Evolutionary conservation across 805 yeast species (phyloP), one percentile per base, ranked within the genome.

Genomic region (Maudiozyma bulderi): DNA sequence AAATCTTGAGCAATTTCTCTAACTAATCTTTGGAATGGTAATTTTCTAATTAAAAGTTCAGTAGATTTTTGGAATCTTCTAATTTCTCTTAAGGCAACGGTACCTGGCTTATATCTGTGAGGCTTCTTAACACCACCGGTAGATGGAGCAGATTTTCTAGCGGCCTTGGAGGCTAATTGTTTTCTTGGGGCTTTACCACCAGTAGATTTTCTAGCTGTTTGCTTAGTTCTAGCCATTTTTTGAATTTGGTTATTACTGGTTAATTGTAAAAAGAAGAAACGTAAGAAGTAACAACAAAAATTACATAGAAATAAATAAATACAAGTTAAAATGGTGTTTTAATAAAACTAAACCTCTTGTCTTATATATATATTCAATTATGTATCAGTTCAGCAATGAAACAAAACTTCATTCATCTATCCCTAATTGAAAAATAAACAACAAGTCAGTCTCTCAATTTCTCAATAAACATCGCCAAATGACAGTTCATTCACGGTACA

Each of bases 171-270:
- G 56, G 95, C 95, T 65, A 85, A 76, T 73, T 85, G 95, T 73
- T 85, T 85, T 84, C 95, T 85, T 81, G 95, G 95, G 45, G 95
- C 95, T 73, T 85, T 85, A 81, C 95, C 95, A 82, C 95, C 95
- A 63, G 95, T 85, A 58, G 93, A 84, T 73, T 85, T 85, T 85
- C 95, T 85, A 64, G 95, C 93, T 59, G 95, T 85, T 80, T 85
- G 95, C 72, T 85, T 85, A 55, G 95, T 85, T 85, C 93, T 85
- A 66, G 95, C 95, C 95, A 85, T 85, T 68, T 55, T 57, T 35
- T 35, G 7, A 11, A 14, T 20, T 39, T 39, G 30, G 30, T 39
- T 39, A 20, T 20, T 39, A 14, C 40, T 43, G 40, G 40, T 11
- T 50, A 10, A 13, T 33, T 37, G 35, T 20, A 9, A 35, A 5